These are phyloP conservation scores for Beta lomatogona DNA, from an alignment of 179 eudicot species.

Conservation along the genomic window DNA sequence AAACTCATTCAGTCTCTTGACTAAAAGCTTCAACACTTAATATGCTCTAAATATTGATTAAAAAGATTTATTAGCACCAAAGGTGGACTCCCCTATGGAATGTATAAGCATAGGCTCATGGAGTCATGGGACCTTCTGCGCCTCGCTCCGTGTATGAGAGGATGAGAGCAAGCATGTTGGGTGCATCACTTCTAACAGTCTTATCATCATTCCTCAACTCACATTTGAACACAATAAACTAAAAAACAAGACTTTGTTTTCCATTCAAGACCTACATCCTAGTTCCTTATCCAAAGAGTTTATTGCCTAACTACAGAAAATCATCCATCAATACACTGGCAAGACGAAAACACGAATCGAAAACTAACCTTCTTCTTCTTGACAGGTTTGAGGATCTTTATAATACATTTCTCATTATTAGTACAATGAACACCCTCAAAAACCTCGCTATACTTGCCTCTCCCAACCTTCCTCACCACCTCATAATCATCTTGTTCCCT, in stretches of 20 bases:
- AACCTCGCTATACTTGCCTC: conserved; percentile 83
- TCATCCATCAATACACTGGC: neutral
- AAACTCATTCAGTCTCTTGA: neutral
- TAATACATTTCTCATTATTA: conserved; percentile 61
- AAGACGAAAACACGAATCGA: neutral
- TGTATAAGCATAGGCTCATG: too few relatives aligned
- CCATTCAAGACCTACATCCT: too few relatives aligned
- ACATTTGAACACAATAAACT: too few relatives aligned
- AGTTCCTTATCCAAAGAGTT: too few relatives aligned
- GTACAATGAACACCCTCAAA: conserved; percentile 70
- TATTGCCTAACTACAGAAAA: neutral
- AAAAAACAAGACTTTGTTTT: too few relatives aligned
- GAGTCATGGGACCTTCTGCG: too few relatives aligned
- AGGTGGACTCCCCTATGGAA: too few relatives aligned
- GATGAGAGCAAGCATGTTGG: neutral
- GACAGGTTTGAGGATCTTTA: conserved; percentile 81
- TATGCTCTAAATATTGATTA: neutral
- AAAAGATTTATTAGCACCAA: neutral
- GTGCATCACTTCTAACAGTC: neutral
- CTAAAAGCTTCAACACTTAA: too few relatives aligned
- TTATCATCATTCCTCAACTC: too few relatives aligned
- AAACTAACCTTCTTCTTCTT: conserved; percentile 72
- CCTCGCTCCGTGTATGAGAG: neutral
- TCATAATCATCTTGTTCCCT: conserved; percentile 88
- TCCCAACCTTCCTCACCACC: conserved; percentile 82